A percentile compares a stretch with the other conserved stretches of the same genome.
These are phyloP conservation scores for Saprolegnia diclina DNA, from an alignment of 352 stramenopile genomes.

Conservation along the genomic window DNA sequence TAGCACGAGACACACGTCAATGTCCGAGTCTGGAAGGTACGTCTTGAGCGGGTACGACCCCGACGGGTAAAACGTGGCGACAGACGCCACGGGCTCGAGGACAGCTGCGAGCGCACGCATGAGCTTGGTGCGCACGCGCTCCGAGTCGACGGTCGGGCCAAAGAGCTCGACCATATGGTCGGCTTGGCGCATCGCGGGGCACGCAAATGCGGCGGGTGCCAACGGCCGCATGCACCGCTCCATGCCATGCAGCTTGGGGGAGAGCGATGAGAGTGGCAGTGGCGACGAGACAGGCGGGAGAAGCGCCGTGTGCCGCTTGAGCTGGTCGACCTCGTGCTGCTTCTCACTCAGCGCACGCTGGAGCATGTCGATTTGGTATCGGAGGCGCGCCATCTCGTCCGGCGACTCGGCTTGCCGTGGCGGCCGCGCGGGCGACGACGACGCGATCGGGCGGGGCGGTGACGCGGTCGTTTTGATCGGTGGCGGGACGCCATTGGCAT, in stretches of 20 bases:
- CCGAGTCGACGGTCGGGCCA: conserved; percentile 52
- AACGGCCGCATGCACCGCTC: conserved; percentile 22
- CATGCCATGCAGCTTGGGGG: conserved; percentile 18
- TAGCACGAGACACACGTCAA: conserved; percentile 80
- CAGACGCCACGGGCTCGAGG: conserved; percentile 48
- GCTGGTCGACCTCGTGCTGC: neutral
- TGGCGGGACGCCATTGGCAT: no score
- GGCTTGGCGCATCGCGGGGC: conserved; percentile 14
- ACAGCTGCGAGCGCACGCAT: conserved; percentile 61
- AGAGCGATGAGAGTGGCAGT: neutral
- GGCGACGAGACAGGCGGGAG: neutral
- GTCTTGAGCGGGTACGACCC: conserved; percentile 88
- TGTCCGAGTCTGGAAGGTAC: conserved; percentile 81
- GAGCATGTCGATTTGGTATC: neutral
- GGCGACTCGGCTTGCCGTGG: neutral
- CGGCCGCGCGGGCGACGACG: neutral
- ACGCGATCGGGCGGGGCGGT: neutral
- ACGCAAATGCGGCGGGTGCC: neutral
- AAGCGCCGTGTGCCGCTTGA: neutral
- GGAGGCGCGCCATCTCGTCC: neutral
- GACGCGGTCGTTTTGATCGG: neutral
- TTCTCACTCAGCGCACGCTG: neutral
- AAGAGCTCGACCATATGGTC: conserved; percentile 60
- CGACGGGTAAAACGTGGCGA: conserved; percentile 52
- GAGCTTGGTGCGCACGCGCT: conserved; percentile 56